Base-by-base conservation (phyloP, 2,329 filamentous ascomycete genomes). In the Fusarium luffae region DNA sequence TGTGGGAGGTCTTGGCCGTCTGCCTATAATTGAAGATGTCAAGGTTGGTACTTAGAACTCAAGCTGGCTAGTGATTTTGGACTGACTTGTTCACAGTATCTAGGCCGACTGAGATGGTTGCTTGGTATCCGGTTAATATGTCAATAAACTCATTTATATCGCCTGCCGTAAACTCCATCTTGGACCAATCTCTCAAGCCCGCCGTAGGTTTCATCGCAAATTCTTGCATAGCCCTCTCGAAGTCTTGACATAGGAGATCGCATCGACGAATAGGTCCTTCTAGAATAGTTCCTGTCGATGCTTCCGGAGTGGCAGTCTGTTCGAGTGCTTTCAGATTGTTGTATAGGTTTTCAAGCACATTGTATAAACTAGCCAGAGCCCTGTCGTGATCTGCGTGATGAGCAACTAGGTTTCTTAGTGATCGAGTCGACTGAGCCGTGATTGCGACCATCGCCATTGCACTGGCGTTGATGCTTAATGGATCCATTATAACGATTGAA, bases 111-210 rank as follows among this genome's bases (percentile, higher is more conserved):
- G 76, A 74, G 43, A 82, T 82, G 3, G 79, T 82, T 54, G 77
- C 75, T 66, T 82, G 82, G 55, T 82, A 82, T 19, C 75, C 75
- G 42, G 72, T 74, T 28, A 82, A 63, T 43, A 74, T 77, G 40
- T 81, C 79, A 51, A 81, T 80, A 64, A 82, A 82, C 48, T 78
- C 76, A 56, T 79, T 80, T 61, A 82, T 81, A 57, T 79, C 71
- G 25, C 79, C 79, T 74, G 70, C 76, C 77, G 76, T 81, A 40
- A 81, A 82, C 66, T 82, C 79, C 77, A 82, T 76, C 71, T 76
- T 80, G 62, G 76, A 63, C 80, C 79, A 82, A 71, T 82, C 79
- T 74, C 66, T 75, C 71, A 82, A 69, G 23, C 77, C 73, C 5
- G 70, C 70, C 62, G 74, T 80, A 59, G 78, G 77, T 47, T 77